Conservation (phyloP, 495 filamentous ascomycete species). For the Tirmania nivea region DNA sequence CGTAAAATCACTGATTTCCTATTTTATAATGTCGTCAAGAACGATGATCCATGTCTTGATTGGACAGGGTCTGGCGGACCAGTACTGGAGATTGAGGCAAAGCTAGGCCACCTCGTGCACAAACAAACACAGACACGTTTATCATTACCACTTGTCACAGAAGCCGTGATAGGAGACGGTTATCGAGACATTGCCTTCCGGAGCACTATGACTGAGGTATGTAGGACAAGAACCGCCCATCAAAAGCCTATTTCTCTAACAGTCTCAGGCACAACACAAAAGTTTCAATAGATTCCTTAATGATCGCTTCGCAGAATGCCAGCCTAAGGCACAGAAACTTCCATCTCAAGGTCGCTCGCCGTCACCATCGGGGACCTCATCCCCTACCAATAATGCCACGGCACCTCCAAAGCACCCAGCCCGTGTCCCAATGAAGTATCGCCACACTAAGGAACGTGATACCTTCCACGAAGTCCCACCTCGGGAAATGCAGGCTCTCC, state of each 20-base stretch:
- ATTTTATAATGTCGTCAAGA: constrained; percentile 40
- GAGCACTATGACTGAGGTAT: constrained; percentile 70
- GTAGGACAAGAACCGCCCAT: constrained; percentile 12
- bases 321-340: constrained; percentile 25
- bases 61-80: constrained; percentile 32
- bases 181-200: constrained; percentile 37
- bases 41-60: constrained; percentile 29
- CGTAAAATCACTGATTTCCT: constrained; percentile 53
- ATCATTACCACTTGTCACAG: constrained; percentile 37
- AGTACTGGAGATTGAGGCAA: constrained; percentile 81
- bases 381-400: constrained; percentile 9
- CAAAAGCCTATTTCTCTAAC: neutral
- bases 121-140: constrained; percentile 45
- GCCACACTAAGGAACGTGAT: constrained; percentile 60
- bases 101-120: constrained; percentile 61
- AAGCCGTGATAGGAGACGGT: constrained; percentile 38
- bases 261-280: constrained; percentile 48
- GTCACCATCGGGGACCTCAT: neutral
- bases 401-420: constrained; percentile 21
- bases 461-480: constrained; percentile 56
- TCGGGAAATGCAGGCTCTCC: constrained; percentile 29
- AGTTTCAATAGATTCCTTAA: constrained; percentile 65
- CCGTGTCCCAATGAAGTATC: constrained; percentile 55
- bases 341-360: neutral
- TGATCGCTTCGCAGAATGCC: constrained; percentile 33